Conservation (phyloP, 2,329 filamentous ascomycete species). For the Aureobasidium sp. region DNA sequence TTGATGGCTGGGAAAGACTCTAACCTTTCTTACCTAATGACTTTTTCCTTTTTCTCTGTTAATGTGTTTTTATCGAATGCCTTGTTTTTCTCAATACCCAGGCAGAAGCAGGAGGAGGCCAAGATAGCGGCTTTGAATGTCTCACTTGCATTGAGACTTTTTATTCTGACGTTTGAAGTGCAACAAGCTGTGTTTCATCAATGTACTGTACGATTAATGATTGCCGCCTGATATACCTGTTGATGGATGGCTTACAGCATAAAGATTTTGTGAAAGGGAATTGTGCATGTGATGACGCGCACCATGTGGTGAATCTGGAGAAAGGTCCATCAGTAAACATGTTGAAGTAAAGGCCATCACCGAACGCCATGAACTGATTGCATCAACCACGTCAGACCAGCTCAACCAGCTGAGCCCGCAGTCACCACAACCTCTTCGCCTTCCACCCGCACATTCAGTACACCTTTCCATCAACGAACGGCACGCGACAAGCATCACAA, state of each 20-base stretch:
- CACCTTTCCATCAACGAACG: not conserved
- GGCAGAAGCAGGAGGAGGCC: not conserved
- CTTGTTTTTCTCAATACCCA: conserved; percentile 5
- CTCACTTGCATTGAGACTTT: not conserved
- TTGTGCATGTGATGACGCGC: conserved; percentile 2
- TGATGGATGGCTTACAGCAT: no score
- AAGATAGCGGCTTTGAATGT: not conserved
- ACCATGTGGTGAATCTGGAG: not conserved
- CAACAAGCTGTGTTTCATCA: no score
- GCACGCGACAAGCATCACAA: not conserved
- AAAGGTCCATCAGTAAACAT: not conserved
- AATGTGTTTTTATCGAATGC: not conserved
- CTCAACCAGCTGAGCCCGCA: not conserved
- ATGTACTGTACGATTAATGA: no score
- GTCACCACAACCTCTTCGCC: not conserved
- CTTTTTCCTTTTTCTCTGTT: not conserved
- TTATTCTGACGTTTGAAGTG: no score
- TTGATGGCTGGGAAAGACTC: not conserved
- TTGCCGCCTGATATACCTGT: no score
- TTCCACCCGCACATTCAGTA: no score
- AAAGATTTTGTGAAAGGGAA: no score
- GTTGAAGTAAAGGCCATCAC: not conserved
- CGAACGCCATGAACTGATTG: not conserved
- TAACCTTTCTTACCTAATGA: not conserved
- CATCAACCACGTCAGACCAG: not conserved